These are phyloP conservation scores for Aureobasidium sp. DNA, from an alignment of 2,329 filamentous ascomycete species.

Conservation along the genomic window DNA sequence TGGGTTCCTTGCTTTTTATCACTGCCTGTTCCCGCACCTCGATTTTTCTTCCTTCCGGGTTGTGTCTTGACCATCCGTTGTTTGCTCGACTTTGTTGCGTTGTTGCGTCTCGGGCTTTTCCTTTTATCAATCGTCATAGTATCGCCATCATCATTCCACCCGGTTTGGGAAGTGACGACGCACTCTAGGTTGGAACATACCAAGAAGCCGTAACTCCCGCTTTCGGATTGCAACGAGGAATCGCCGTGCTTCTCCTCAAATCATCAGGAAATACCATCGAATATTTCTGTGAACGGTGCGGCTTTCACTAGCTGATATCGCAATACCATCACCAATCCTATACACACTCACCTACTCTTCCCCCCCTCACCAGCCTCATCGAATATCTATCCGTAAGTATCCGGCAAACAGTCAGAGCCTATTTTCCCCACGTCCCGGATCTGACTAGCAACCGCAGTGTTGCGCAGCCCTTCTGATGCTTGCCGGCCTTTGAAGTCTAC, in stretches of 20 bases:
- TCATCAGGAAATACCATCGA: slow-evolving; percentile 1
- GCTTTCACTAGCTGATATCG: slow-evolving; percentile 36
- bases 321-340: slow-evolving; percentile 19
- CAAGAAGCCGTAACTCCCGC: slow-evolving; percentile 14
- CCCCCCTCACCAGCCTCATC: background rate
- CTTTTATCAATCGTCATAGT: slow-evolving; percentile 14
- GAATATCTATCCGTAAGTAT: slow-evolving; percentile 27
- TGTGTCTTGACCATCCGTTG: slow-evolving; percentile 6
- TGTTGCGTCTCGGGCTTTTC: slow-evolving; percentile 11
- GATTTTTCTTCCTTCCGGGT: slow-evolving; percentile 1
- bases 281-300: slow-evolving; percentile 19
- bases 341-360: slow-evolving; percentile 15
- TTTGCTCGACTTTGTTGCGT: slow-evolving; percentile 21
- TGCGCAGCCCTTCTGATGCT: slow-evolving; percentile 36
- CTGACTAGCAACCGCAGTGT: slow-evolving; percentile 15
- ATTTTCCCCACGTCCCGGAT: slow-evolving; percentile 1
- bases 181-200: slow-evolving; percentile 16
- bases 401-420: slow-evolving; percentile 4
- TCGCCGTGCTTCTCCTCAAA: slow-evolving; percentile 10
- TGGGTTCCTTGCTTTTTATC: slow-evolving; percentile 18
- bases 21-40: slow-evolving; percentile 12
- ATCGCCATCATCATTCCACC: slow-evolving; percentile 5
- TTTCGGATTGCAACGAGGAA: slow-evolving; percentile 6
- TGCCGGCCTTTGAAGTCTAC: slow-evolving; percentile 31
- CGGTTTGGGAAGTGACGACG: slow-evolving; percentile 12